Percentiles rank a stretch among this genome's conserved stretches.
Conservation (phyloP, 2,329 filamentous ascomycete genomes). For the Stachybotrys chlorohalonatus region DNA sequence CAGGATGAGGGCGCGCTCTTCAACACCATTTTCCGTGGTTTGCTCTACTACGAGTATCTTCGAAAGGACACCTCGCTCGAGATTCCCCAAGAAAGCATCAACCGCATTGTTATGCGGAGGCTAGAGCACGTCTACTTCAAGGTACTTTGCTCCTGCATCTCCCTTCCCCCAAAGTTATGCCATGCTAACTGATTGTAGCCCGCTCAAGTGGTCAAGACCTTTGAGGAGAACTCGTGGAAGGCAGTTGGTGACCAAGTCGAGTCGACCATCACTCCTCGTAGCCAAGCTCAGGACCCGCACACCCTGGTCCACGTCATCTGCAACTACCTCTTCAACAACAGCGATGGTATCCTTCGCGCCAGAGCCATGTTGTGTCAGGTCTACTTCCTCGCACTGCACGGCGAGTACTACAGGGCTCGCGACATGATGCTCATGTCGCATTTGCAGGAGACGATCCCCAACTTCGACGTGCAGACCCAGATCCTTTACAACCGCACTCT, state of each 20-base stretch:
- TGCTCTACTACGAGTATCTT: slow-evolving; percentile 81
- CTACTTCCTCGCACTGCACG: slow-evolving; percentile 94
- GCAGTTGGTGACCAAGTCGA: slow-evolving; percentile 59
- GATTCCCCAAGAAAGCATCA: slow-evolving; percentile 75
- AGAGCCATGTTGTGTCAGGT: slow-evolving; percentile 98
- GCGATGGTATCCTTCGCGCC: slow-evolving; percentile 91
- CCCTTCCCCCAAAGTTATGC: neutral
- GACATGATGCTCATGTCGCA: slow-evolving; percentile 99
- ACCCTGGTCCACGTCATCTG: slow-evolving; percentile 78
- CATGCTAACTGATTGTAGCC: slow-evolving; percentile 41
- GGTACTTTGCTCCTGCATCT: slow-evolving; percentile 30
- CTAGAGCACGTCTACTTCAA: slow-evolving; percentile 99
- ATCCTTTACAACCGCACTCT: slow-evolving; percentile 98
- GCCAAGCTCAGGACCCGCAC: slow-evolving; percentile 57
- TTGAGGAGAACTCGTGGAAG: slow-evolving; percentile 94
- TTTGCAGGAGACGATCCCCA: slow-evolving; percentile 91
- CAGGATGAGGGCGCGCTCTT: slow-evolving; percentile 87
- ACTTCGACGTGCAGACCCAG: slow-evolving; percentile 94
- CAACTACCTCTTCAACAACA: slow-evolving; percentile 90
- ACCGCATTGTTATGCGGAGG: slow-evolving; percentile 87
- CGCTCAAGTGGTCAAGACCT: slow-evolving; percentile 80
- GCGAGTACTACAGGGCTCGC: slow-evolving; percentile 94
- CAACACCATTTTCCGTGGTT: slow-evolving; percentile 79
- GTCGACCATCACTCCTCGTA: slow-evolving; percentile 72
- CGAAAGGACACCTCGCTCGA: slow-evolving; percentile 62